Conservation (phyloP, 1,284 basidiomycete genomes). For the Cerrena zonata region DNA sequence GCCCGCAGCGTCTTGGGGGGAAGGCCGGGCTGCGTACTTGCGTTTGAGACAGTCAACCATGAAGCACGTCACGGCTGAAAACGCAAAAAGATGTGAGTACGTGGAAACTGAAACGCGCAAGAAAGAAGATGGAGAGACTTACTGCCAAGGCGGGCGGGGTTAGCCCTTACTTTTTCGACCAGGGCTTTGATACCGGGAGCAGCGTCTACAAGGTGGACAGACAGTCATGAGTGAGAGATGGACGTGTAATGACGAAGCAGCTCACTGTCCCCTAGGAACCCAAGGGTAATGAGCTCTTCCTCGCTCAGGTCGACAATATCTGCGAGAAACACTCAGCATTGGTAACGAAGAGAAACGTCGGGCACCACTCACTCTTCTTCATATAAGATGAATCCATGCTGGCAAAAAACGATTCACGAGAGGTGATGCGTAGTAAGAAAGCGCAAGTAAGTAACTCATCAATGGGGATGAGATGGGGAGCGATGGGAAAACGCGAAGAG, state of each 20-base stretch:
- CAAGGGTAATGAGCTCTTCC: conserved; percentile 25
- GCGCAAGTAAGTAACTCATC: too few species aligned
- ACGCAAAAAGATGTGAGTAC: too few species aligned
- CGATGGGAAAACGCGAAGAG: too few species aligned
- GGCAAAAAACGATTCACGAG: too few species aligned
- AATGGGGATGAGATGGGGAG: too few species aligned
- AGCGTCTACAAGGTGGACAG: conserved; percentile 29
- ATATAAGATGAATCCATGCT: too few species aligned
- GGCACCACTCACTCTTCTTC: conserved; percentile 28
- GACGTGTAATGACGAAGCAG: conserved; percentile 24
- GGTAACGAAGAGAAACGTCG: conserved; percentile 26
- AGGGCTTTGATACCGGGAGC: conserved; percentile 21
- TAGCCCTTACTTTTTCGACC: conserved; percentile 24
- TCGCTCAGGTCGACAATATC: conserved; percentile 31
- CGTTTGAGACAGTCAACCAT: conserved; percentile 25
- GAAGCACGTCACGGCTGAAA: conserved; percentile 29
- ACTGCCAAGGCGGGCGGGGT: conserved; percentile 25
- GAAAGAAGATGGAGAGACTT: conserved; percentile 24
- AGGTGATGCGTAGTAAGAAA: too few species aligned
- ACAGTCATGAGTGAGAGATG: conserved; percentile 27
- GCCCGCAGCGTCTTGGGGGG: conserved; percentile 13
- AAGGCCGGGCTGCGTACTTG: conserved; percentile 15
- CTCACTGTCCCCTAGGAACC: conserved; percentile 28
- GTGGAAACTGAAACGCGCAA: conserved; percentile 17
- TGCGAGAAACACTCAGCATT: conserved; percentile 30